phyloP scores from a whole-genome alignment of 2,329 filamentous ascomycete species.

The Hypocrella siamensis region DNA sequence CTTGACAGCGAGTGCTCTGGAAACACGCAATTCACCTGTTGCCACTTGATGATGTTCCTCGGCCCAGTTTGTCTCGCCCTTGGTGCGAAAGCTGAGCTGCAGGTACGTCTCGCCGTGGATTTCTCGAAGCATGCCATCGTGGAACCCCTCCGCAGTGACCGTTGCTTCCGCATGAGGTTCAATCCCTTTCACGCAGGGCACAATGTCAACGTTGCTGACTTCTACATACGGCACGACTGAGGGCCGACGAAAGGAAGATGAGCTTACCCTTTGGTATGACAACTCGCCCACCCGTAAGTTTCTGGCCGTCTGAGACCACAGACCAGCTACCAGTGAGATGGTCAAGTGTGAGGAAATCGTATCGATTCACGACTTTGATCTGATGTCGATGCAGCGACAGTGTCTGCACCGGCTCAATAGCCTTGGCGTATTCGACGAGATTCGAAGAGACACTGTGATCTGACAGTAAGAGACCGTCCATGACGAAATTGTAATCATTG shows the following conservation, averaged over 20 bases:
- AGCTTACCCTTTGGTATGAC: conserved; percentile 24
- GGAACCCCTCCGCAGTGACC: conserved; percentile 17
- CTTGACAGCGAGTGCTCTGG: conserved; percentile 14
- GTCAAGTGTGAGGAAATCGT: conserved; percentile 36
- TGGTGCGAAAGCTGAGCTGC: conserved; percentile 29
- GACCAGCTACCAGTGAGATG: conserved; percentile 30
- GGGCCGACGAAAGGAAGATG: neutral
- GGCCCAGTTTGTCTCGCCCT: conserved; percentile 32
- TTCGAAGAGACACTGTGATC: conserved; percentile 36
- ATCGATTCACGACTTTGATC: conserved; percentile 33
- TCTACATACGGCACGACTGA: too few species aligned
- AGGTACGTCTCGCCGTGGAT: conserved; percentile 27
- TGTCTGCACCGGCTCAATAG: conserved; percentile 41
- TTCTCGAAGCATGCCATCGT: conserved; percentile 9
- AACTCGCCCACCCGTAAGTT: conserved; percentile 16
- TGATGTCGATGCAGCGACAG: conserved; percentile 23
- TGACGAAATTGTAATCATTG: conserved; percentile 43
- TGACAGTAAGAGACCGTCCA: conserved; percentile 33
- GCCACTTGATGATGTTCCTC: conserved; percentile 33
- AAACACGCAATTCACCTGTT: conserved; percentile 29
- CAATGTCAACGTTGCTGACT: neutral
- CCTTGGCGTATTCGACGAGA: conserved; percentile 38
- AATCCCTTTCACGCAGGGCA: conserved; percentile 13
- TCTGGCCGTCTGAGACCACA: conserved; percentile 22
- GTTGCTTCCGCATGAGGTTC: conserved; percentile 24